Evolutionary conservation across 345 rosid species (phyloP).

Genomic region (Iberis pinnata): DNA sequence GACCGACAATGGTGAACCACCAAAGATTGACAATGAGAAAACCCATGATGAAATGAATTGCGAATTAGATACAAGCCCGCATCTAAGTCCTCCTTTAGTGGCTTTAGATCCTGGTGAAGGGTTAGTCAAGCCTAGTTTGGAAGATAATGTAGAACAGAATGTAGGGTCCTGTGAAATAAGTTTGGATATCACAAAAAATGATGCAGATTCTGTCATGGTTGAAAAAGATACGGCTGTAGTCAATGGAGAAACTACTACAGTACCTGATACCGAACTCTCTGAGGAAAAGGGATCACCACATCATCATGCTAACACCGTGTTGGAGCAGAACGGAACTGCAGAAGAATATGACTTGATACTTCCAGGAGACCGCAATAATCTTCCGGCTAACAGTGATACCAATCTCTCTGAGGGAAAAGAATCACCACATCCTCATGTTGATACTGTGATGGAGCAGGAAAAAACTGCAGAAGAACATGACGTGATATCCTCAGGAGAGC

Average conservation of each 20-base stretch:
- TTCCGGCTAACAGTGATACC: constrained; percentile 23
- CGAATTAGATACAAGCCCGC: constrained; percentile 19
- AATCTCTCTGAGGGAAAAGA: constrained; percentile 12
- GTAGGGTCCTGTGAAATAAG: constrained; percentile 16
- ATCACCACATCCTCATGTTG: neutral
- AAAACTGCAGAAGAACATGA: constrained; percentile 18
- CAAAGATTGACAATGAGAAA: constrained; percentile 19
- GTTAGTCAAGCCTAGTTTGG: constrained; percentile 15
- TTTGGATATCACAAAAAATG: constrained; percentile 5
- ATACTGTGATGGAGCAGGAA: constrained; percentile 12
- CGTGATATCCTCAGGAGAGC: constrained; percentile 14
- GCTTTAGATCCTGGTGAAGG: constrained; percentile 27
- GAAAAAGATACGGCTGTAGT: constrained; percentile 6
- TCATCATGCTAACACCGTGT: constrained; percentile 6
- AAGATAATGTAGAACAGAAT: constrained; percentile 17
- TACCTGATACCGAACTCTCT: constrained; percentile 21
- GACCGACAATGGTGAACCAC: constrained; percentile 7
- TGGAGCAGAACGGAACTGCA: constrained; percentile 18
- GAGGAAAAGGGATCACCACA: constrained; percentile 10
- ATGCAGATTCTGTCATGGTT: constrained; percentile 10
- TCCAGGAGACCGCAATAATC: constrained; percentile 14
- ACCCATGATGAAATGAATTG: neutral
- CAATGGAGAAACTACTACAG: constrained; percentile 14
- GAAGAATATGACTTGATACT: constrained; percentile 13
- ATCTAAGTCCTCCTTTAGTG: constrained; percentile 16